phyloP scores from a whole-genome alignment of 1,139 yeast genomes.

The Meyerozyma carpophila region DNA sequence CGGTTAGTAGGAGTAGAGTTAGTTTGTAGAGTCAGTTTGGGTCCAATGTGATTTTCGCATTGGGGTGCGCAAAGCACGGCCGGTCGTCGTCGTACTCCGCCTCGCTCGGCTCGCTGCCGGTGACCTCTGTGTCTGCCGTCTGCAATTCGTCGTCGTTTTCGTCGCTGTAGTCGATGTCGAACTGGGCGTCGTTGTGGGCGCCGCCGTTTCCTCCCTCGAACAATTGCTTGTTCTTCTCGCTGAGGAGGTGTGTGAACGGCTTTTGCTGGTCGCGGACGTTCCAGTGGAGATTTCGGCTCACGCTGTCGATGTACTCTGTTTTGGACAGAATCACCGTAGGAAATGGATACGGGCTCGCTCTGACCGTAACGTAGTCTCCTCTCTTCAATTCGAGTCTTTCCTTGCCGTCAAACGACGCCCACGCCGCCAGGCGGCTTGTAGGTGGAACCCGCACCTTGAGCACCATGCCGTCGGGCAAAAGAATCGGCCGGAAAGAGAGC shows the following conservation, averaged over 20 bases:
- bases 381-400: slow-evolving; percentile 61
- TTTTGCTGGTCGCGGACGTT: slow-evolving; percentile 78
- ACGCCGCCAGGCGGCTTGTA: slow-evolving; percentile 69
- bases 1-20: too few relatives aligned
- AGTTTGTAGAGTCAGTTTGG: too few relatives aligned
- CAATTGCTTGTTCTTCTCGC: slow-evolving; percentile 39
- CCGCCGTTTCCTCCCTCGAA: slow-evolving; percentile 15
- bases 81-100: slow-evolving; percentile 20
- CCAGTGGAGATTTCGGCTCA: slow-evolving; percentile 81
- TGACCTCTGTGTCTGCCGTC: not conserved
- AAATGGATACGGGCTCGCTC: slow-evolving; percentile 77
- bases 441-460: slow-evolving; percentile 69
- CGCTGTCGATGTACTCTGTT: slow-evolving; percentile 79
- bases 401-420: slow-evolving; percentile 90
- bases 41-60: slow-evolving; percentile 27
- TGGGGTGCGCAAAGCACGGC: slow-evolving; percentile 37
- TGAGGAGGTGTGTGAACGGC: slow-evolving; percentile 55
- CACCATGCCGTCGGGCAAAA: slow-evolving; percentile 81
- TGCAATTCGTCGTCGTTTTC: not conserved
- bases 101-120: not conserved
- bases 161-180: slow-evolving; percentile 2
- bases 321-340: slow-evolving; percentile 76
- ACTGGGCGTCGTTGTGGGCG: not conserved
- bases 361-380: slow-evolving; percentile 74
- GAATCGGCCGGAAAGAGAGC: slow-evolving; percentile 78